Base-by-base conservation (phyloP, 2,329 filamentous ascomycete genomes). In the Cytospora mali region DNA sequence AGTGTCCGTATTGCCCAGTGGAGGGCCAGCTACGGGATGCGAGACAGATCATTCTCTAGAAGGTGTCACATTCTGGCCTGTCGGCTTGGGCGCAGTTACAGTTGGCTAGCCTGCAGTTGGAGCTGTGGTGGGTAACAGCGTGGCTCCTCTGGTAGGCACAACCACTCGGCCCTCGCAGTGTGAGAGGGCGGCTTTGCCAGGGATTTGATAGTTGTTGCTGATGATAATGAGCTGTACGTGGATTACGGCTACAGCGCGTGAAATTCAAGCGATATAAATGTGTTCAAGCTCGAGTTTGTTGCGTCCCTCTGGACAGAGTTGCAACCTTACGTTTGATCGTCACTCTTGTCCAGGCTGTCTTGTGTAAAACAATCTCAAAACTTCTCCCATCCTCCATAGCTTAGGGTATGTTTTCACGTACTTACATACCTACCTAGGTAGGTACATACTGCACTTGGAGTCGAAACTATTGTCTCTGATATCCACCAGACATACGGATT, bases 1-100 rank as follows among this genome's bases (percentile, higher is more conserved):
- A 99, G 75, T 99, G 95, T 71, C 95, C 95, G 0, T 99, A 99
- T 73, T 99, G 95, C 72, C 95, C 95, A 0, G 87, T 80, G 31
- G 94, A 98, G 76, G 92, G 92, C 52, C 82, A 88, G 67, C 80
- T 90, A 1, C 87, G 86, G 68, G 92, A 97, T 60, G 92, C 93
- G 7, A 84, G 81, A 69, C 87, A 88, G 73, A 89, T 95, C 51
- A 86, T 87, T 57, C 75, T 93, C 52, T 92, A 77, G 66, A 52
- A 48, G 2, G 27, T n/a, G 54, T 3, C 16, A 23, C 28, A 28
- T 52, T 1, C 13, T 52, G 23, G 23, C 48, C 31, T 42, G 35
- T 23, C 1, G 9, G 14, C 33, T 46, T 10, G 42, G 42, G n/a
- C 10, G 42, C 14, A 11, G n/a, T 23, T 23, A 46, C 13, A 9